A percentile compares a stretch with the other conserved stretches of the same genome.
These are phyloP conservation scores for Salix viminalis DNA, from an alignment of 345 rosid genomes.

Conservation along the genomic window DNA sequence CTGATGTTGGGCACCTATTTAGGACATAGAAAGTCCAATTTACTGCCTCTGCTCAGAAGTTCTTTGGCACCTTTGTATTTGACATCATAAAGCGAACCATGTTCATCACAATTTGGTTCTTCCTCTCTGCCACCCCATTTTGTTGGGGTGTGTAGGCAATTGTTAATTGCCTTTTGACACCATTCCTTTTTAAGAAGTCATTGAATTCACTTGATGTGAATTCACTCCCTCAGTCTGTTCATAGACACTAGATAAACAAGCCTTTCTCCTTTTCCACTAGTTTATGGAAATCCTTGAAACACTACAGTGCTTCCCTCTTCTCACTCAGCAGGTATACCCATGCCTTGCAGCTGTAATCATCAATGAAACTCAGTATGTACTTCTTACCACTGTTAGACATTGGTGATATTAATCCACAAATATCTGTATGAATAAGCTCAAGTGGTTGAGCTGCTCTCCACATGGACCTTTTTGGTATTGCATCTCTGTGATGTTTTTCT, in stretches of 20 bases:
- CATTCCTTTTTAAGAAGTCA: too few species aligned
- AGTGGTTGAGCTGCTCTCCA: background rate
- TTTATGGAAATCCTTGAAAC: background rate
- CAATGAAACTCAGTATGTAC: background rate
- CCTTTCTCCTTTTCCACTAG: background rate
- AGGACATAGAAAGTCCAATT: too few species aligned
- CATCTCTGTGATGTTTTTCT: background rate
- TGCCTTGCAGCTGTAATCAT: background rate
- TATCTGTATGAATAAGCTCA: background rate
- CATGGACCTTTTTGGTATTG: background rate
- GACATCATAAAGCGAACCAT: too few species aligned
- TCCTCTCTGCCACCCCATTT: too few species aligned
- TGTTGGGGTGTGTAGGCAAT: too few species aligned
- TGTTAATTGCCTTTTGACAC: too few species aligned
- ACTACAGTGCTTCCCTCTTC: background rate
- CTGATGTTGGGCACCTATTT: too few species aligned
- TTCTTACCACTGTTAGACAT: background rate
- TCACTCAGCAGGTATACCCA: background rate
- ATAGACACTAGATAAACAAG: background rate
- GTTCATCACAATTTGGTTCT: too few species aligned
- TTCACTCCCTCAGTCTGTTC: accelerated
- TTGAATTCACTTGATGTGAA: too few species aligned
- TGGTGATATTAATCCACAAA: background rate
- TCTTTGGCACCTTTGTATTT: too few species aligned
- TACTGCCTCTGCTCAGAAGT: too few species aligned